These are phyloP conservation scores for Forsythia viridissima DNA, from an alignment of 257 asterid genomes.

Conservation along the genomic window DNA sequence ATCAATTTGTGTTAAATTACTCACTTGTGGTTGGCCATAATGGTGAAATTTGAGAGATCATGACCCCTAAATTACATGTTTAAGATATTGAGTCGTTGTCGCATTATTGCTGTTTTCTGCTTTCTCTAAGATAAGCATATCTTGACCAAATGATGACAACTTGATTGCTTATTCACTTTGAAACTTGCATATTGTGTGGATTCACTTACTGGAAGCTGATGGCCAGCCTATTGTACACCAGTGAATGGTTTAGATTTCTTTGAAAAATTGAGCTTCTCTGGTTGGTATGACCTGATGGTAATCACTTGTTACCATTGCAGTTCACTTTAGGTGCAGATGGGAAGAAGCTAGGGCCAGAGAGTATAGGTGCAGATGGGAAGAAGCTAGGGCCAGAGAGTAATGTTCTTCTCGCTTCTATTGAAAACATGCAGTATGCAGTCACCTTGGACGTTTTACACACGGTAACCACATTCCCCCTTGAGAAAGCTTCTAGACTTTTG, in stretches of 20 bases:
- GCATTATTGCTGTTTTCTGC: slow-evolving; percentile 4
- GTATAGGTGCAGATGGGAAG: slow-evolving; percentile 97
- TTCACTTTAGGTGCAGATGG: slow-evolving; percentile 83
- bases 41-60: neutral
- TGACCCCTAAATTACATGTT: neutral
- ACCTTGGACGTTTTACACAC: slow-evolving; percentile 85
- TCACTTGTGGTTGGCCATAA: neutral
- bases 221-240: neutral
- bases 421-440: slow-evolving; percentile 97
- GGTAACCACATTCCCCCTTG: slow-evolving; percentile 47
- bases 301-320: slow-evolving; percentile 47
- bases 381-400: slow-evolving; percentile 93
- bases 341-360: slow-evolving; percentile 86
- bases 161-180: neutral
- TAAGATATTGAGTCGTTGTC: neutral
- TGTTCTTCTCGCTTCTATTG: slow-evolving; percentile 95
- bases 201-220: slow-evolving; percentile 16
- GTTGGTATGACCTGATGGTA: slow-evolving; percentile 8
- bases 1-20: neutral
- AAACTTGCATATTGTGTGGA: neutral
- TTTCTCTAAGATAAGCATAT: neutral
- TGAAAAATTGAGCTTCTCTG: neutral
- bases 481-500: slow-evolving; percentile 20
- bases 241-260: neutral
- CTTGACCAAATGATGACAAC: neutral